phyloP scores from a whole-genome alignment of 1,139 yeast species.

The Geotrichum klebahnii region DNA sequence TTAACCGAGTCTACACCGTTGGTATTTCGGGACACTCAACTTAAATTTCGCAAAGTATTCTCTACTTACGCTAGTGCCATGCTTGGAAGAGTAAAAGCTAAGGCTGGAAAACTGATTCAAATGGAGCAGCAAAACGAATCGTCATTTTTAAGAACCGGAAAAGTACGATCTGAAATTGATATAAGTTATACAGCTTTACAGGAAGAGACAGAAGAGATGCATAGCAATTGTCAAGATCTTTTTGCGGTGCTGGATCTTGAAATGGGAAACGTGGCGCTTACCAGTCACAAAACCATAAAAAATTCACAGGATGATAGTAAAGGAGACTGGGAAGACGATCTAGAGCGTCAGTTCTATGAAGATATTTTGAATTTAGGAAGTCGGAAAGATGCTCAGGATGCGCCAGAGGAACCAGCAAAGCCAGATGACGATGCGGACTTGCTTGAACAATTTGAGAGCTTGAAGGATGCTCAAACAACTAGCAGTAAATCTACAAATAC shows the following conservation, averaged over 20 bases:
- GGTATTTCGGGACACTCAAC: slow-evolving; percentile 29
- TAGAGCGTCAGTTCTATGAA: slow-evolving; percentile 20
- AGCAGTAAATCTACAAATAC: slow-evolving; percentile 14
- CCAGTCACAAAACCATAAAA: slow-evolving; percentile 17
- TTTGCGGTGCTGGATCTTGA: slow-evolving; percentile 17
- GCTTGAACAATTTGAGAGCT: slow-evolving; percentile 10
- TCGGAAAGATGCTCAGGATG: slow-evolving; percentile 14
- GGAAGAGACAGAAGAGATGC: slow-evolving; percentile 18
- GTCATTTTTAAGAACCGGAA: slow-evolving; percentile 19
- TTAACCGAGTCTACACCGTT: slow-evolving; percentile 17
- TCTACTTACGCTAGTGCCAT: slow-evolving; percentile 49
- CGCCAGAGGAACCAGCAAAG: slow-evolving; percentile 19
- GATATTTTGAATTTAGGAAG: slow-evolving; percentile 19
- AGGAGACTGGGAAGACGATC: slow-evolving; percentile 24
- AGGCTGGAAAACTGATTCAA: slow-evolving; percentile 32
- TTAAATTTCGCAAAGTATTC: slow-evolving; percentile 41
- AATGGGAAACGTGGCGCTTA: slow-evolving; percentile 14
- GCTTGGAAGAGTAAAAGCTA: slow-evolving; percentile 39
- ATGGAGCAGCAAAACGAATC: slow-evolving; percentile 20
- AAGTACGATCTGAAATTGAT: slow-evolving; percentile 12
- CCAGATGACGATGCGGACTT: slow-evolving; percentile 19
- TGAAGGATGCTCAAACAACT: slow-evolving; percentile 14
- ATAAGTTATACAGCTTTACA: slow-evolving; percentile 9
- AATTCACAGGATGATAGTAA: slow-evolving; percentile 22
- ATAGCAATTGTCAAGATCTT: slow-evolving; percentile 16